Percentiles rank a stretch among this genome's conserved stretches.
These are phyloP conservation scores for Scedosporium boydii DNA, from an alignment of 2,329 filamentous ascomycete genomes.

Conservation along the genomic window DNA sequence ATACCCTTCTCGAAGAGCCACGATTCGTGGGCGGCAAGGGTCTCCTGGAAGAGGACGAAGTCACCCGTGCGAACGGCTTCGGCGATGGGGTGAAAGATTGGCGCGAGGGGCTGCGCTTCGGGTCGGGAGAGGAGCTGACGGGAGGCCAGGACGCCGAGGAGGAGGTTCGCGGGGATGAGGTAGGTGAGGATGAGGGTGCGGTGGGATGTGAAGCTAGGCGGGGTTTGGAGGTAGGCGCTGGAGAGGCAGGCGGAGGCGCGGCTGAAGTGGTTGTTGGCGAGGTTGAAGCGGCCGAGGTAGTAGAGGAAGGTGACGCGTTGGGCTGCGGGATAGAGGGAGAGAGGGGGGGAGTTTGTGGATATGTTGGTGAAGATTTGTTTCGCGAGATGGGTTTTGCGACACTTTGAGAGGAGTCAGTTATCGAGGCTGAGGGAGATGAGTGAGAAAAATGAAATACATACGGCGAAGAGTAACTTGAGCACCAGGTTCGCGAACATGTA, in stretches of 20 bases:
- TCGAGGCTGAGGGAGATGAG: conserved; percentile 5
- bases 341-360: conserved; percentile 68
- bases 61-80: conserved; percentile 64
- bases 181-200: conserved; percentile 73
- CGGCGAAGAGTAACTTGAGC: conserved; percentile 77
- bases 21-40: conserved; percentile 52
- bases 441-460: conserved; percentile 24
- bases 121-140: conserved; percentile 54
- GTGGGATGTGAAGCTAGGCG: conserved; percentile 55
- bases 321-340: conserved; percentile 72
- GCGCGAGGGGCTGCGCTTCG: conserved; percentile 55
- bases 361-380: conserved; percentile 88
- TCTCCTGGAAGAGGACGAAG: conserved; percentile 61
- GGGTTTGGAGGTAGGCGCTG: conserved; percentile 66
- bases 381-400: conserved; percentile 71
- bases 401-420: conserved; percentile 32
- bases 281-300: conserved; percentile 84
- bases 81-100: conserved; percentile 66
- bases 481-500: conserved; percentile 90
- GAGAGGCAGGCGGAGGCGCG: conserved; percentile 68
- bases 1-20: conserved; percentile 74
- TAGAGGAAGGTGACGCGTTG: conserved; percentile 91
- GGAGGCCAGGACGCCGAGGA: conserved; percentile 76
- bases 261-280: conserved; percentile 74
- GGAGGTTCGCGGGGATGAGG: conserved; percentile 72